Base-by-base conservation (phyloP, 2,329 filamentous ascomycete species). In the Colletotrichum godetiae region DNA sequence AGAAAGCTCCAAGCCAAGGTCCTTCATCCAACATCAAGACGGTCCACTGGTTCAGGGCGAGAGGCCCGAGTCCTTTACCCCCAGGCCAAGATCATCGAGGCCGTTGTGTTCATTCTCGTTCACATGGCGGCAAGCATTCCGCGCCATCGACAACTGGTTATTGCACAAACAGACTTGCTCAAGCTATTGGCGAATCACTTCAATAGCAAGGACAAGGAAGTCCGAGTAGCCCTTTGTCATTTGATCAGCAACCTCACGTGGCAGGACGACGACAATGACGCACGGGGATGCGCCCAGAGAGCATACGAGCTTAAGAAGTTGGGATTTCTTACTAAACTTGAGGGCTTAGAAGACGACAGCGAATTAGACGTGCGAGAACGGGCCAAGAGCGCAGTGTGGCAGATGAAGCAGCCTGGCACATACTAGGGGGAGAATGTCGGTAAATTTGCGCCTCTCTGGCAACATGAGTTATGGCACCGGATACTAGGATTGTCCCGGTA, bases 111-210 rank as follows among this genome's bases (percentile, higher is more conserved):
- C 80, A 92, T 98, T 69, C 87, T 98, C 61, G 92, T 97, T 15
- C 95, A 98, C 83, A 91, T 98, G 77, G 95, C 95, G 22, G 96
- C 95, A 11, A 94, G 94, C 75, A 87, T 92, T 13, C 91, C 95
- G 3, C 89, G 90, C 35, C 95, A 98, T 82, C 91, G 95, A 68
- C 92, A 95, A 78, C 84, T 94, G 19, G 87, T 97, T 12, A 90
- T 97, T 65, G 88, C 91, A 3, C 95, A 98, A 81, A 92, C 90
- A 2, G 89, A 93, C 13, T 86, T 98, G 5, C 87, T 98, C 73
- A 91, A 89, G 77, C 89, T 93, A 60, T 86, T 98, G 59, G 88
- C 92, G 10, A 90, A 90, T 19, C 92, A 97, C 68, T 93, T 97
- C 77, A 89, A 86, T 58, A 94, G 95, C 81, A 89, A 90, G 56